Base-by-base conservation (phyloP, 2,329 filamentous ascomycete species). In the Didymella keratinophila region DNA sequence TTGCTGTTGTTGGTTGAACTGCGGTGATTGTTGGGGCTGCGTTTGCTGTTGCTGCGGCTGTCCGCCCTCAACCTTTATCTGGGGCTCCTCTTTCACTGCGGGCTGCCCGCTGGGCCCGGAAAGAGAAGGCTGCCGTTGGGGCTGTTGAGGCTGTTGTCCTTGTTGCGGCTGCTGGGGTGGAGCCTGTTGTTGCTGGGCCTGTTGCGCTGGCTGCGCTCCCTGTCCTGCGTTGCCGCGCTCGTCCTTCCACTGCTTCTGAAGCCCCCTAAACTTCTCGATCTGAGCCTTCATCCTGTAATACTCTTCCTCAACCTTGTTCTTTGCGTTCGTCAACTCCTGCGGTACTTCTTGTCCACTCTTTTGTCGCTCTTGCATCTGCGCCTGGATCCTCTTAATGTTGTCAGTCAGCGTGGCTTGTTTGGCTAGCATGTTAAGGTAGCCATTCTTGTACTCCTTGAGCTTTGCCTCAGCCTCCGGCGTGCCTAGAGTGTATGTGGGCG, bases 11-110 rank as follows among this genome's bases (percentile, higher is more conserved):
- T 71, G 62, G 56, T 67, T 74, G 59, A 70, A 70, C 18, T 73
- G 70, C 49, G 69, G 61, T n/a, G 66, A 60, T 48, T 71, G 47
- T 20, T 49, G 52, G 18, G 34, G 20, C 39, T 55, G 50, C 21
- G 39, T 30, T 50, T 56, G 53, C 23, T 58, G 67, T 44, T 67
- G 70, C n/a, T 62, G 60, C 41, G 60, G 48, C 34, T 67, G 64
- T 23, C 65, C 70, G n/a, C 68, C 70, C 55, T 77, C 75, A n/a
- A 74, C 52, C 60, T 77, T 77, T 54, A 77, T 73, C 21, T 74
- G 71, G 5, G 73, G 71, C 60, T 74, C 70, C 34, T 70, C 70
- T 45, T 76, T 75, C 21, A 75, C 64, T 28, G 64, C 66, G 25
- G 63, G 52, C 45, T 73, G 72, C 6, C 53, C 48, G 12, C 61